Percentiles rank a stretch among this genome's conserved stretches.
These are phyloP conservation scores for Nothophoma quercina DNA, from an alignment of 2,329 filamentous ascomycete genomes.

Conservation along the genomic window DNA sequence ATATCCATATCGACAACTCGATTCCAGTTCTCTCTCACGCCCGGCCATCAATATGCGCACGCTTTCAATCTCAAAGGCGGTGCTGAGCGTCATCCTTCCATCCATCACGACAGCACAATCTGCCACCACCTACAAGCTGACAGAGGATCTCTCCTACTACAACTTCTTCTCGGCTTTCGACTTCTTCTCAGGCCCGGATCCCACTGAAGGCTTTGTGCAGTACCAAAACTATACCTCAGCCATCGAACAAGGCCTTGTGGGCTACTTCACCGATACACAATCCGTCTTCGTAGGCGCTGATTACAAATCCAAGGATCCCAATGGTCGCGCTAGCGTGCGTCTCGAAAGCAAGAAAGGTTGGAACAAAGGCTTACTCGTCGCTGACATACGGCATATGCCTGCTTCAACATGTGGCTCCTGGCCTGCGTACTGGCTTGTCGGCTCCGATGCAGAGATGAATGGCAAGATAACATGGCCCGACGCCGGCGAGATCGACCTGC, in stretches of 20 bases:
- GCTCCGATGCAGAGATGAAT: constrained; percentile 20
- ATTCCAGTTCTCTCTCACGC: too few species aligned
- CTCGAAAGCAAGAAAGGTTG: constrained; percentile 41
- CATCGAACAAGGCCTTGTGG: constrained; percentile 22
- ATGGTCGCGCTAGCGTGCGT: constrained; percentile 41
- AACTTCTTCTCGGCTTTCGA: constrained; percentile 45
- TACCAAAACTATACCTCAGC: constrained; percentile 33
- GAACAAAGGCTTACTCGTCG: constrained; percentile 43
- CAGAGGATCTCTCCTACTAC: constrained; percentile 37
- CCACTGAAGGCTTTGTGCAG: constrained; percentile 42
- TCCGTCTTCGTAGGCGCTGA: constrained; percentile 54
- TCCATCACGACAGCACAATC: neutral
- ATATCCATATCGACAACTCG: too few species aligned
- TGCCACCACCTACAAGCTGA: constrained; percentile 27
- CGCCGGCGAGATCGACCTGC: constrained; percentile 47
- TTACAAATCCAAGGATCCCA: constrained; percentile 35
- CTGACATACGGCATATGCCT: constrained; percentile 49
- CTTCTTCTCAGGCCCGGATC: constrained; percentile 39
- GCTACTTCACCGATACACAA: constrained; percentile 28
- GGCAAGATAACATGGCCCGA: constrained; percentile 33
- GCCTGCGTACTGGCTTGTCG: constrained; percentile 47
- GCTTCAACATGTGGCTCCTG: constrained; percentile 39
- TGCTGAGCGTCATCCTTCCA: neutral
- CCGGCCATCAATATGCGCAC: neutral
- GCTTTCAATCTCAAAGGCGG: neutral